These are phyloP conservation scores for Acanthamoeba rhysodes DNA, from an alignment of 208 protist genomes.

Conservation along the genomic window DNA sequence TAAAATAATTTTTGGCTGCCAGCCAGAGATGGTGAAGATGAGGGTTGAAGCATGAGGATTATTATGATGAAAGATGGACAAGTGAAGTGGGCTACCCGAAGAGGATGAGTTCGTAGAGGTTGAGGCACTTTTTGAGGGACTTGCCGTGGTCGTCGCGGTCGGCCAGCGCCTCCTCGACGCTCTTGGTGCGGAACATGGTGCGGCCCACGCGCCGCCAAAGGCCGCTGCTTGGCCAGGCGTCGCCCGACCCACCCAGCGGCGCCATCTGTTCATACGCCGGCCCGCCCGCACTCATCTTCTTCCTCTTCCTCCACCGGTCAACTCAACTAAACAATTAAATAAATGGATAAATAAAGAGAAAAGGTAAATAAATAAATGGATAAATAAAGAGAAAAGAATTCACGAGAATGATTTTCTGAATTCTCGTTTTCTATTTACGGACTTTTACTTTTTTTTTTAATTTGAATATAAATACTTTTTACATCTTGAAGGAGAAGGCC, in stretches of 20 bases:
- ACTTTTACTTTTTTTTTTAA: too few species aligned
- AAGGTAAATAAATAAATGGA: too few species aligned
- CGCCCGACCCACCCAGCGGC: background rate
- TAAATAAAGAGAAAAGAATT: too few species aligned
- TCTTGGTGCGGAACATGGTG: constrained; percentile 45
- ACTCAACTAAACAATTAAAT: background rate
- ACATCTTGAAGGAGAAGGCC: background rate
- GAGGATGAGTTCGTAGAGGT: constrained; percentile 36
- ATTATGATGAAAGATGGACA: background rate
- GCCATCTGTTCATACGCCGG: background rate
- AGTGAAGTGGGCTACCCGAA: background rate
- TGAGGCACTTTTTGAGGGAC: constrained; percentile 37
- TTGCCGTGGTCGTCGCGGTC: constrained; percentile 4
- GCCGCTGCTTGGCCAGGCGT: background rate
- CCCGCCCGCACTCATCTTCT: constrained; percentile 2
- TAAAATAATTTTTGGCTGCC: too few species aligned
- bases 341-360: too few species aligned
- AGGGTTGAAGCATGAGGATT: too few species aligned
- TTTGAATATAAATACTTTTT: background rate
- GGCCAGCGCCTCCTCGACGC: constrained; percentile 33
- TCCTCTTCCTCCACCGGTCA: background rate
- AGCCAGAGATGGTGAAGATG: too few species aligned
- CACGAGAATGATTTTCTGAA: background rate
- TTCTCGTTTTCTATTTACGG: background rate
- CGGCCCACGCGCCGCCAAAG: background rate